Base-by-base conservation (phyloP, 2,329 filamentous ascomycete species). In the Chrysosporium queenslandicum region DNA sequence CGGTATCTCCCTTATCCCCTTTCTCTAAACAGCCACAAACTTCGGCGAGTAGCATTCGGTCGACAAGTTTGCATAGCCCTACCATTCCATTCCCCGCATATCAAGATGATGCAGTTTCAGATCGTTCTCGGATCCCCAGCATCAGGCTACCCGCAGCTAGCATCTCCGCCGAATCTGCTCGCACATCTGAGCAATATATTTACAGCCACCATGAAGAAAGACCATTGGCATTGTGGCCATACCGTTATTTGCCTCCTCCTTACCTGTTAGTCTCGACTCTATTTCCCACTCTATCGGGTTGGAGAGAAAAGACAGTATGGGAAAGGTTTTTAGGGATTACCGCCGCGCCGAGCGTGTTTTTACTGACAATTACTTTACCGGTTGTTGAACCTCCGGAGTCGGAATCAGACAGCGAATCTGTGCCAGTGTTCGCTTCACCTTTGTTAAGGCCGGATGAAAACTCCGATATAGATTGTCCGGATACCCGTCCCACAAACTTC, bases 361-460 rank as follows among this genome's bases (percentile, higher is more conserved):
- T 97, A 1, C 75, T 98, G 3, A 91, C 91, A 0, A 81, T 92
- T 43, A 98, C 92, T 0, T 69, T 98, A 3, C 92, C 94, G 0
- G 89, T 98, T 0, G 87, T 95, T 4, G 91, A 97, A 61, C 79
- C 79, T 1, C 76, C 79, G 18, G 74, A 69, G 32, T 64, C 77
- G 6, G 77, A 81, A 11, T 69, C 73, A 2, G 69, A 58, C n/a
- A 46, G 23, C 12, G 39, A 48, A 20, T 20, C 16, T 20, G 20
- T 25, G 25, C 21, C 55, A 42, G 12, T n/a, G 3, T 25, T 36
- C 23, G 39, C 36, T 11, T 50, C 52, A 1, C 40, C 52, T 9
- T 41, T 34, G 23, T 32, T 37, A 32, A 9, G 68, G 4, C 66
- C 65, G 1, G 73, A 76, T 3, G 66, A 70, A 6, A 63, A 66